These are phyloP conservation scores for Dendrobium catenatum DNA, from an alignment of 106 monocot genomes.

Conservation along the genomic window DNA sequence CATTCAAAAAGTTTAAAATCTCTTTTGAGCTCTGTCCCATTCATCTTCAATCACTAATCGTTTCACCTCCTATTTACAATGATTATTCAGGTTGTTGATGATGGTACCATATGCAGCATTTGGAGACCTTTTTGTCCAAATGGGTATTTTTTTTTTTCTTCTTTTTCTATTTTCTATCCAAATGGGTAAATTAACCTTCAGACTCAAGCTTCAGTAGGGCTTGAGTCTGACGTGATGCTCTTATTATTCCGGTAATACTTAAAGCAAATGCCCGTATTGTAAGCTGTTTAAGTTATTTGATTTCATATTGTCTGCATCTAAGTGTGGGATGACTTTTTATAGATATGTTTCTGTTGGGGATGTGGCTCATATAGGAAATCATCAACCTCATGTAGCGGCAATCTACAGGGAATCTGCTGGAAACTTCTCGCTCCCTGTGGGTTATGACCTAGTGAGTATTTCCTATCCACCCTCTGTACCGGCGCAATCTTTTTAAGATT, in stretches of 20 bases:
- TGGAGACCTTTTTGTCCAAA: conserved; percentile 89
- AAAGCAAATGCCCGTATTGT: too few relatives aligned
- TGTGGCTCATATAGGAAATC: conserved; percentile 63
- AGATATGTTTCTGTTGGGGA: conserved; percentile 92
- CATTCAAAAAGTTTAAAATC: not conserved
- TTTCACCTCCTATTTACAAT: not conserved
- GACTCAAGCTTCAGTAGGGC: not conserved
- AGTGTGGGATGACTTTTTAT: conserved; percentile 4
- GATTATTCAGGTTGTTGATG: conserved; percentile 48
- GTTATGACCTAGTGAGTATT: conserved; percentile 84
- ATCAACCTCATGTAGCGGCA: conserved; percentile 78
- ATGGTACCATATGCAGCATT: conserved; percentile 62
- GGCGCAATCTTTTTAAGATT: too few relatives aligned
- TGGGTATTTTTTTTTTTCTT: conserved; percentile 48
- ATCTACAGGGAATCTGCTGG: conserved; percentile 51
- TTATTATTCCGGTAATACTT: not conserved
- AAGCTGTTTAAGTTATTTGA: not conserved
- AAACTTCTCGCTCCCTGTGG: conserved; percentile 69
- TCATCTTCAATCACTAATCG: not conserved
- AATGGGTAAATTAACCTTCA: conserved; percentile 55
- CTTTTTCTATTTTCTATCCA: conserved; percentile 32
- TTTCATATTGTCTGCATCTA: not conserved
- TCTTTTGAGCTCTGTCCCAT: not conserved
- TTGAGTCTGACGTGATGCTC: not conserved
- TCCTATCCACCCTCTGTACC: not conserved